These are phyloP conservation scores for Cyathus striatus DNA, from an alignment of 768 basidiomycete genomes.

Conservation along the genomic window DNA sequence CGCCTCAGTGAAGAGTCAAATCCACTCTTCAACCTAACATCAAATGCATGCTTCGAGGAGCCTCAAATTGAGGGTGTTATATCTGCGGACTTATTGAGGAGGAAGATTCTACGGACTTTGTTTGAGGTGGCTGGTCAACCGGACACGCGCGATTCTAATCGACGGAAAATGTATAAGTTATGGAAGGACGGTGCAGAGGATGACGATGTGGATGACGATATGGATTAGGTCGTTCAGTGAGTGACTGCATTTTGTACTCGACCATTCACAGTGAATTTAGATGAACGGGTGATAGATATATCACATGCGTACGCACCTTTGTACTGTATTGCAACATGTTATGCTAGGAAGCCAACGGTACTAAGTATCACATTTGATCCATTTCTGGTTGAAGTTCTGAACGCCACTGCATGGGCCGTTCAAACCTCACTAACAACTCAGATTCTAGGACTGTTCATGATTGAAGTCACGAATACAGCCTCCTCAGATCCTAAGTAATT, in stretches of 20 bases:
- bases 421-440: too few species aligned
- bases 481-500: too few species aligned
- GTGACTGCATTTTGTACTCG: conserved; percentile 12
- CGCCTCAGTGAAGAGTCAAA: conserved; percentile 28
- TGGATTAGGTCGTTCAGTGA: conserved; percentile 11
- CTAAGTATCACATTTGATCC: too few species aligned
- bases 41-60: conserved; percentile 48
- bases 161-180: conserved; percentile 77
- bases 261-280: too few species aligned
- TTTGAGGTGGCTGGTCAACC: conserved; percentile 73
- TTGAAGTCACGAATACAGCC: too few species aligned
- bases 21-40: conserved; percentile 37
- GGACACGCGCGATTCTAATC: conserved; percentile 72
- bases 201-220: conserved; percentile 13
- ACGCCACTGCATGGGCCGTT: too few species aligned
- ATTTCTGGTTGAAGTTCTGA: too few species aligned
- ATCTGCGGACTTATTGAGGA: conserved; percentile 34
- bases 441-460: too few species aligned
- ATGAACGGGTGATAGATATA: too few species aligned
- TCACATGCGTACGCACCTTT: not conserved
- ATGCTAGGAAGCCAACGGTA: too few species aligned
- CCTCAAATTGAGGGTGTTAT: conserved; percentile 33
- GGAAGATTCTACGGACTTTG: conserved; percentile 51
- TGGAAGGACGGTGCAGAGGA: conserved; percentile 65
- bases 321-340: too few species aligned